A percentile compares a stretch with the other conserved stretches of the same genome.
phyloP scores from a whole-genome alignment of 192 early-diverging fungal species.

The Diversispora epigaea region DNA sequence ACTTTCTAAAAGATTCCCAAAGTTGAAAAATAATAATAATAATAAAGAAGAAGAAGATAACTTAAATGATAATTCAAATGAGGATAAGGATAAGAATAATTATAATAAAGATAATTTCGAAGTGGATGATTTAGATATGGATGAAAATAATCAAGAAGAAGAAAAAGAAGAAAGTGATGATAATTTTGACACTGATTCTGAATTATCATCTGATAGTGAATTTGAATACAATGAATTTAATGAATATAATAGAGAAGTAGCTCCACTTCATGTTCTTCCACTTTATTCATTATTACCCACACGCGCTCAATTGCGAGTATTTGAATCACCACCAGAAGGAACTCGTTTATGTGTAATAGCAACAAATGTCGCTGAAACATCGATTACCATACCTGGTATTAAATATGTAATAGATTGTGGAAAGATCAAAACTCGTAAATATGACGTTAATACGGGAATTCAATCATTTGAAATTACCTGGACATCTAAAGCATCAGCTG shows the following conservation, averaged over 20 bases:
- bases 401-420: slow-evolving; percentile 95
- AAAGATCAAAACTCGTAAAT: slow-evolving; percentile 90
- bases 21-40: slow-evolving; percentile 34
- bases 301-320: slow-evolving; percentile 87
- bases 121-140: slow-evolving; percentile 59
- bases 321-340: slow-evolving; percentile 84
- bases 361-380: slow-evolving; percentile 98
- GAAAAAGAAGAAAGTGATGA: slow-evolving; percentile 53
- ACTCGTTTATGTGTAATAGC: slow-evolving; percentile 90
- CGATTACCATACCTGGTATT: slow-evolving; percentile 93
- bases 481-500: slow-evolving; percentile 92
- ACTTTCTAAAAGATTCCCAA: slow-evolving; percentile 73
- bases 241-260: slow-evolving; percentile 29
- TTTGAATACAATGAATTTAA: background rate
- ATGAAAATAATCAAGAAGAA: slow-evolving; percentile 70
- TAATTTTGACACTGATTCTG: slow-evolving; percentile 41
- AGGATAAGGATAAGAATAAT: background rate
- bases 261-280: slow-evolving; percentile 90
- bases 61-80: slow-evolving; percentile 15
- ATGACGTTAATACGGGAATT: slow-evolving; percentile 92
- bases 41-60: slow-evolving; percentile 21
- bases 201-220: slow-evolving; percentile 39
- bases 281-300: slow-evolving; percentile 96
- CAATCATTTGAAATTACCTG: slow-evolving; percentile 91
- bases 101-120: slow-evolving; percentile 51